phyloP scores from a whole-genome alignment of 2,329 filamentous ascomycete species.

The Penicillium sp. region DNA sequence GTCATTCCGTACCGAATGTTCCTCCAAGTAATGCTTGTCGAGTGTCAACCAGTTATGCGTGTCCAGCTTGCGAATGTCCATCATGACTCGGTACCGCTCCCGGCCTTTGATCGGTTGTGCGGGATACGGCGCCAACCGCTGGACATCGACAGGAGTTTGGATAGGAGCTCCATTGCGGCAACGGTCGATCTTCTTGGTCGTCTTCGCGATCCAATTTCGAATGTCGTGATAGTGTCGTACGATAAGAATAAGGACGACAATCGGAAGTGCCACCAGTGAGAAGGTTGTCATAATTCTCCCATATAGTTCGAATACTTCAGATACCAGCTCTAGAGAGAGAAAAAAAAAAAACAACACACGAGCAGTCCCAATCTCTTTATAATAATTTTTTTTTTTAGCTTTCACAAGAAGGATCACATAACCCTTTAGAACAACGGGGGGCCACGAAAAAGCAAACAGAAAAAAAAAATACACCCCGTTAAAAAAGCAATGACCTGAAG shows the following conservation, averaged over 20 bases:
- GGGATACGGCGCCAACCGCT: constrained; percentile 34
- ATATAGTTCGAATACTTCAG: constrained; percentile 4
- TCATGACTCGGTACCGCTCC: constrained; percentile 40
- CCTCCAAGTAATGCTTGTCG: constrained; percentile 42
- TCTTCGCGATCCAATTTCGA: constrained; percentile 7
- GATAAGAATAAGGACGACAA: constrained; percentile 26
- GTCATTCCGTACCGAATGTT: constrained; percentile 38
- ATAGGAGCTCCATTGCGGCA: constrained; percentile 6
- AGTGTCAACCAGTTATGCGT: constrained; percentile 45
- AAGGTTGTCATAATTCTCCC: constrained; percentile 30
- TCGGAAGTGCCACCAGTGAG: constrained; percentile 24
- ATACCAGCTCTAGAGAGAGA: too few relatives aligned
- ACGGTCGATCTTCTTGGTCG: not conserved
- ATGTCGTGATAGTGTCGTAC: constrained; percentile 21
- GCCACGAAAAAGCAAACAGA: not conserved
- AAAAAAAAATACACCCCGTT: not conserved
- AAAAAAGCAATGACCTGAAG: constrained; percentile 3
- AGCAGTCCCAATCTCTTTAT: too few relatives aligned
- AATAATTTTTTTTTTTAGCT: too few relatives aligned
- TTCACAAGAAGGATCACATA: too few relatives aligned
- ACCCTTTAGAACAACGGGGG: not conserved
- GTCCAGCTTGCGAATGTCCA: constrained; percentile 45
- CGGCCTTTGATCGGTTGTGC: constrained; percentile 35
- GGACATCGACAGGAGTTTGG: constrained; percentile 21
- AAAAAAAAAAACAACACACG: too few relatives aligned